Evolutionary conservation across 2,329 filamentous ascomycete genomes (phyloP).

Genomic region (Cladophialophora carrionii): DNA sequence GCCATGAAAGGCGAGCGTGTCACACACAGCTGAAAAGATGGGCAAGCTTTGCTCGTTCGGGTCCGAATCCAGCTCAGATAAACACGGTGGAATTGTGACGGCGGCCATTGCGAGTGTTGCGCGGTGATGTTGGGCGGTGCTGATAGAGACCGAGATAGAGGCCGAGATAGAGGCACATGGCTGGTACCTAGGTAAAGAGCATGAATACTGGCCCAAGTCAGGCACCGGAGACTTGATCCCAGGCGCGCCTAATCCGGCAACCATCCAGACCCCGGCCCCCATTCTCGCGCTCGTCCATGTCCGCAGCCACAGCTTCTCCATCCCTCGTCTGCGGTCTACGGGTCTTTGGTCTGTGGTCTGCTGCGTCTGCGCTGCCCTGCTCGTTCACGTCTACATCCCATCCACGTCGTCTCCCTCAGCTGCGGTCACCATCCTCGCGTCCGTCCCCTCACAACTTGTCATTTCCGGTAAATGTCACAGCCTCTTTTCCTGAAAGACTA

Average conservation of each 20-base stretch:
- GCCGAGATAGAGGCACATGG: background rate
- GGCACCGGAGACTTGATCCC: background rate
- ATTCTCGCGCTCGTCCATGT: constrained; percentile 4
- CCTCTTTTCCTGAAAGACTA: constrained; percentile 27
- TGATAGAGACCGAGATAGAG: background rate
- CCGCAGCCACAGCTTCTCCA: background rate
- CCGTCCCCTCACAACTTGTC: constrained; percentile 20
- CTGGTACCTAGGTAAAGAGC: background rate
- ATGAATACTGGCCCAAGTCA: too few relatives aligned
- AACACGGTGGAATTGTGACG: background rate
- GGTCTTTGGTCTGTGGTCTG: background rate
- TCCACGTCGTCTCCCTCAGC: constrained; percentile 17
- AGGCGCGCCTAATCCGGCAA: background rate
- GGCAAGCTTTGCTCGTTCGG: constrained; percentile 6
- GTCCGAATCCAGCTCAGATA: background rate
- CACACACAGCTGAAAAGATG: constrained; percentile 7
- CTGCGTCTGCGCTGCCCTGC: constrained; percentile 4
- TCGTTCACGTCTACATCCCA: constrained; percentile 3
- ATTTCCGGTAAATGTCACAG: constrained; percentile 36
- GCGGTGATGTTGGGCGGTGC: background rate
- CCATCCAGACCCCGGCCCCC: constrained; percentile 8
- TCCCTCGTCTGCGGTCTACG: background rate
- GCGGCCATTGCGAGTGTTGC: background rate
- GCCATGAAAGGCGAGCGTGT: constrained; percentile 12
- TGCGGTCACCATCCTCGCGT: constrained; percentile 15